Evolutionary conservation across 768 basidiomycete species (phyloP).

Genomic region (Psilocybe azurescens): DNA sequence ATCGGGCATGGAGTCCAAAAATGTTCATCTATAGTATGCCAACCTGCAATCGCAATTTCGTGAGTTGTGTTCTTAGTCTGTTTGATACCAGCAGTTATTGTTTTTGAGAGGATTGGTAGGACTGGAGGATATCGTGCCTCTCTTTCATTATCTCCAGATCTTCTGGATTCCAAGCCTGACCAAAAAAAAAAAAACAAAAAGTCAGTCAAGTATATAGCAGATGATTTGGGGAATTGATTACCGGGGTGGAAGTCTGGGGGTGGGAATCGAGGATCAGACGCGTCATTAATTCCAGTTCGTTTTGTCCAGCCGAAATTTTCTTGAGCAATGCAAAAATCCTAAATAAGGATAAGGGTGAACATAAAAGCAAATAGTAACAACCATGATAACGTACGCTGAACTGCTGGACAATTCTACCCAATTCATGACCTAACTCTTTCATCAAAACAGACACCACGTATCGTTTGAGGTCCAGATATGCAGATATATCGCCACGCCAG

Average conservation of each 20-base stretch:
- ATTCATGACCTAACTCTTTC: slow-evolving; percentile 48
- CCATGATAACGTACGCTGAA: slow-evolving; percentile 19
- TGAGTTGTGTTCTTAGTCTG: not conserved
- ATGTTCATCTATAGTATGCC: slow-evolving; percentile 51
- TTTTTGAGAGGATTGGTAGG: not conserved
- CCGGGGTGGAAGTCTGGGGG: slow-evolving; percentile 9
- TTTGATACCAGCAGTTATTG: not conserved
- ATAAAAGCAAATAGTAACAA: not conserved
- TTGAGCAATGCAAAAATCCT: slow-evolving; percentile 20
- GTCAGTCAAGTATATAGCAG: not conserved
- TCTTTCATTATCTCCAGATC: slow-evolving; percentile 62
- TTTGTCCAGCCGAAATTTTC: slow-evolving; percentile 17
- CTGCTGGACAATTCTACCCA: slow-evolving; percentile 8
- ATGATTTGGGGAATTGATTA: not conserved
- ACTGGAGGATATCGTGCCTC: slow-evolving; percentile 42
- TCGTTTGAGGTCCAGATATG: slow-evolving; percentile 45
- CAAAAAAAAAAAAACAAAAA: not conserved
- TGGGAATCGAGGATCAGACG: slow-evolving; percentile 14
- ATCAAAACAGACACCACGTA: slow-evolving; percentile 51
- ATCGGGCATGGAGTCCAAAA: slow-evolving; percentile 75
- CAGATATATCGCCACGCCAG: slow-evolving; percentile 30
- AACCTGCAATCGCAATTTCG: slow-evolving; percentile 43
- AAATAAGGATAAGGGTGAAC: not conserved
- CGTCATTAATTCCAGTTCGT: slow-evolving; percentile 21
- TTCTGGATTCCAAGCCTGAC: slow-evolving; percentile 54